Base-by-base conservation (phyloP, 495 filamentous ascomycete species). In the Darksidea phi region DNA sequence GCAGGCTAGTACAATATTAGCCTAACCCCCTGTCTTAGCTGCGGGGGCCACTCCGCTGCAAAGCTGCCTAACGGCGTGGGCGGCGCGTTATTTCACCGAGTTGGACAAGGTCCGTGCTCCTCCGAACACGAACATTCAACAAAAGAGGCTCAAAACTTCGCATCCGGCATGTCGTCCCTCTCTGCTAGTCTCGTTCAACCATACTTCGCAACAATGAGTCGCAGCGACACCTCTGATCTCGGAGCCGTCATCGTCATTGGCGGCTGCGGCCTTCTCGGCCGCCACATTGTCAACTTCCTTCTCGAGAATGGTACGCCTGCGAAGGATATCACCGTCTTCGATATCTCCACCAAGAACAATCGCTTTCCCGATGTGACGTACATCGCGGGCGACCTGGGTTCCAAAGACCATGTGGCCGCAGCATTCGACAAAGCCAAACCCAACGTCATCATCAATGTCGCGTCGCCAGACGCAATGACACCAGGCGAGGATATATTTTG, bases 221-320 rank as follows among this genome's bases (percentile, higher is more conserved):
- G n/a, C n/a, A n/a, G n/a, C n/a, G n/a, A n/a, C n/a, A n/a, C n/a
- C n/a, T n/a, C n/a, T 38, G 43, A 51, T 18, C 28, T 51, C 8
- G 48, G 25, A 25, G 21, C 48, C 6, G 48, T 51, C 48, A 6
- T 51, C 20, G 48, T 51, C 18, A 48, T 57, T n/a, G 54, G 54
- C 6, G 54, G 54, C n/a, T 57, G 54, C 32, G 54, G 54, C 15
- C 42, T 57, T n/a, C 23, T 57, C 10, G 54, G 54, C 7, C 7
- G 41, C 54, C 37, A 48, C 32, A 48, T 57, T 15, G 54, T 57
- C 21, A 47, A 61, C 37, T 18, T 17, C 18, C 58, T 61, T 24
- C 58, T 61, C n/a, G 34, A 56, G 8, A 41, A 28, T 25, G 38
- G 51, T 4, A 12, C 23, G 7, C 18, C 36, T n/a, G 24, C 37